phyloP scores from a whole-genome alignment of 139 green algal species.

The Chlorella sp. region DNA sequence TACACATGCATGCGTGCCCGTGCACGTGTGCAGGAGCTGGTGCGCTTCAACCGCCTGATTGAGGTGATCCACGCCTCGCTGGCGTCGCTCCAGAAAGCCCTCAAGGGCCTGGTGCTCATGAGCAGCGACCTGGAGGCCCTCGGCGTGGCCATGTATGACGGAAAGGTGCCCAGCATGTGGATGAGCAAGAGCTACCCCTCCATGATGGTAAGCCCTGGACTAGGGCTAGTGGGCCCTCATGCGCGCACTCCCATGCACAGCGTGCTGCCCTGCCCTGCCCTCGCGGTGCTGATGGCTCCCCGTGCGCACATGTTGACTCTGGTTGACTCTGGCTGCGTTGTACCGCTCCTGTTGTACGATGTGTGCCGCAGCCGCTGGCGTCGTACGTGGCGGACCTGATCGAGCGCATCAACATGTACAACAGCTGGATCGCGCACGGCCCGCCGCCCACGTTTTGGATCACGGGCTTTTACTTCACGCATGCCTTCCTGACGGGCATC shows the following conservation, averaged over 20 bases:
- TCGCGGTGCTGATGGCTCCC: no score
- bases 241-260: no score
- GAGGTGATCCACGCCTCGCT: constrained; percentile 47
- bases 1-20: neutral
- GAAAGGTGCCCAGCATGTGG: constrained; percentile 61
- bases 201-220: constrained; percentile 52
- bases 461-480: constrained; percentile 80
- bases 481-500: constrained; percentile 67
- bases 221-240: no score
- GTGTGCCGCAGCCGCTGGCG: constrained; percentile 53
- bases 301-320: constrained; percentile 59
- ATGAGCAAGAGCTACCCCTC: constrained; percentile 56
- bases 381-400: constrained; percentile 67
- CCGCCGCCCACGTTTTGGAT: constrained; percentile 68
- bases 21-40: constrained; percentile 48
- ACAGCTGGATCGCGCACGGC: constrained; percentile 39
- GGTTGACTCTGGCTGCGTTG: constrained; percentile 59
- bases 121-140: constrained; percentile 56
- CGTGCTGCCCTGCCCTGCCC: no score
- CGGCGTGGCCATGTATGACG: constrained; percentile 39
- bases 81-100: constrained; percentile 30
- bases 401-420: constrained; percentile 54
- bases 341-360: no score
- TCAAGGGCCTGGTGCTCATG: constrained; percentile 61
- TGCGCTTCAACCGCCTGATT: constrained; percentile 61